A percentile compares a stretch with the other conserved stretches of the same genome.
Evolutionary conservation across 176 grass and related monocot species (phyloP).

Genomic region (Triticum aestivum): IWGSC_CS_RefSeq_v2.1 NC_057808.1:445092237-445092736

Average conservation of each 20-base stretch:
- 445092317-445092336: not conserved
- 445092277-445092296: not conserved
- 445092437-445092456: not conserved
- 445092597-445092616: constrained; percentile 26
- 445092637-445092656: not conserved
- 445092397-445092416: not conserved
- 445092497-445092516: not conserved
- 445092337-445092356: not conserved
- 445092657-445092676: not conserved
- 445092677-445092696: not conserved
- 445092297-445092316: not conserved
- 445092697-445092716: constrained; percentile 34
- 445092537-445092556: not conserved
- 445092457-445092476: not conserved
- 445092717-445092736: constrained; percentile 58
- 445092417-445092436: not conserved
- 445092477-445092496: not conserved
- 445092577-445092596: constrained; percentile 24
- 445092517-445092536: not conserved
- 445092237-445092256: constrained; percentile 73
- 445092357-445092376: not conserved
- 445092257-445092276: not conserved
- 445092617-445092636: constrained; percentile 13
- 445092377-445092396: not conserved
- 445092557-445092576: constrained; percentile 11